Evolutionary conservation across 306 rosid genomes (phyloP).

Genomic region (Lithocarpus polystachyus): DNA sequence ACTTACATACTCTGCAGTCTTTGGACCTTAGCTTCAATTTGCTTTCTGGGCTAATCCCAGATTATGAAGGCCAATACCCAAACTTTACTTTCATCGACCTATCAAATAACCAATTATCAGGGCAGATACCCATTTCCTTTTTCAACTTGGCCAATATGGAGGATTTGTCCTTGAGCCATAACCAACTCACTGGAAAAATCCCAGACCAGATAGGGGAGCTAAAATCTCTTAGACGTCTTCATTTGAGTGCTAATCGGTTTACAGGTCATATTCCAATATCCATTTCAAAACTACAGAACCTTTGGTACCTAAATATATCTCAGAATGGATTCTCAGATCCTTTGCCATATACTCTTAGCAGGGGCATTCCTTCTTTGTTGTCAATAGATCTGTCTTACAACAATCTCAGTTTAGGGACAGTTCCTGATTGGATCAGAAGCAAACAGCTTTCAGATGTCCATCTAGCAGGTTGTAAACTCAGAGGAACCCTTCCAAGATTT

Average conservation of each 20-base stretch:
- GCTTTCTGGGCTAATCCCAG: conserved; percentile 63
- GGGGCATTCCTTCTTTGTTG: conserved; percentile 74
- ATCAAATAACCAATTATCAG: conserved; percentile 65
- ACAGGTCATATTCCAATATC: conserved; percentile 67
- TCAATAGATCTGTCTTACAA: conserved; percentile 87
- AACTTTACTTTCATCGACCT: conserved; percentile 68
- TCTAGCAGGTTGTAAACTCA: conserved; percentile 80
- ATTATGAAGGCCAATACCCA: conserved; percentile 51
- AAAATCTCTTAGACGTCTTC: conserved; percentile 65
- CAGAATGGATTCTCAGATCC: conserved; percentile 70
- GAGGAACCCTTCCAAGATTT: conserved; percentile 71
- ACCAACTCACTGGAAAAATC: conserved; percentile 72
- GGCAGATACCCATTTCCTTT: conserved; percentile 66
- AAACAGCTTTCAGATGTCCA: conserved; percentile 64
- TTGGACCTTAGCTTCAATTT: conserved; percentile 80
- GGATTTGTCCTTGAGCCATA: conserved; percentile 71
- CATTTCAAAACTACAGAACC: conserved; percentile 66
- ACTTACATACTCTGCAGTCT: conserved; percentile 49
- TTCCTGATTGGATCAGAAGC: conserved; percentile 84
- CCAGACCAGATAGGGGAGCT: conserved; percentile 67
- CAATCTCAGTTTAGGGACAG: conserved; percentile 63
- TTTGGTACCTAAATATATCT: conserved; percentile 84
- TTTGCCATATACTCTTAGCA: conserved; percentile 51
- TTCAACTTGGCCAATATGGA: conserved; percentile 57
- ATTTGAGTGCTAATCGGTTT: conserved; percentile 63